These are phyloP conservation scores for Talaromyces verruculosus DNA, from an alignment of 2,329 filamentous ascomycete genomes.

Conservation along the genomic window DNA sequence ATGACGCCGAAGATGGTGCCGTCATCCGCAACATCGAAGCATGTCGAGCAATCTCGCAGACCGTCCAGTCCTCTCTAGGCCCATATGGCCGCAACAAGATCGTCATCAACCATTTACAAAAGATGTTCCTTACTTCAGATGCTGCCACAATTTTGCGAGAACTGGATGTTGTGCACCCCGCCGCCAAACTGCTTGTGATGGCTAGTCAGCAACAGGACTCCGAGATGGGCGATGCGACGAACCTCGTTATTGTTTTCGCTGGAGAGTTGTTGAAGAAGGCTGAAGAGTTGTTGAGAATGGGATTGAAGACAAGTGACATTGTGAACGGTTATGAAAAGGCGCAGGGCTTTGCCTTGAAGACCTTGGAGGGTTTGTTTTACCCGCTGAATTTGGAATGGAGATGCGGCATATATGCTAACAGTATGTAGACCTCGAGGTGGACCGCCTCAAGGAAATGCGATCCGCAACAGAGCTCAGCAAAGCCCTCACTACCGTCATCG, in stretches of 20 bases:
- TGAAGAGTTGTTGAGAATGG: conserved; percentile 93
- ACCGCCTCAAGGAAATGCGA: conserved; percentile 82
- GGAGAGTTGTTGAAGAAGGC: conserved; percentile 96
- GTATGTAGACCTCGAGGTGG: conserved; percentile 69
- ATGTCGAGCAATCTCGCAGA: conserved; percentile 91
- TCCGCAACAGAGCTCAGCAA: conserved; percentile 85
- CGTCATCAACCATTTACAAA: conserved; percentile 98
- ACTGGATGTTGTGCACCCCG: conserved; percentile 96
- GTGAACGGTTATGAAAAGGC: conserved; percentile 94
- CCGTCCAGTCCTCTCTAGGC: conserved; percentile 93
- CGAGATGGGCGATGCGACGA: conserved; percentile 98
- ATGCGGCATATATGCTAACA: background rate
- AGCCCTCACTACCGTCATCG: conserved; percentile 91
- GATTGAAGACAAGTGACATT: conserved; percentile 97
- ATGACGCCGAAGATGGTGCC: conserved; percentile 98
- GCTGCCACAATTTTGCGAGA: conserved; percentile 96
- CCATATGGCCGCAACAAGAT: conserved; percentile 99
- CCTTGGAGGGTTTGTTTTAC: conserved; percentile 65
- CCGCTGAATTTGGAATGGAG: background rate
- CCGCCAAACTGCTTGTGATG: conserved; percentile 97
- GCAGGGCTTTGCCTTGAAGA: conserved; percentile 80
- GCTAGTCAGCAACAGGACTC: conserved; percentile 97
- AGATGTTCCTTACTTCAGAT: conserved; percentile 98
- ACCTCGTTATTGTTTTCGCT: conserved; percentile 92
- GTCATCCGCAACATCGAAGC: conserved; percentile 98